Evolutionary conservation across 2,329 filamentous ascomycete genomes (phyloP).

Genomic region (Apiospora marii): DNA sequence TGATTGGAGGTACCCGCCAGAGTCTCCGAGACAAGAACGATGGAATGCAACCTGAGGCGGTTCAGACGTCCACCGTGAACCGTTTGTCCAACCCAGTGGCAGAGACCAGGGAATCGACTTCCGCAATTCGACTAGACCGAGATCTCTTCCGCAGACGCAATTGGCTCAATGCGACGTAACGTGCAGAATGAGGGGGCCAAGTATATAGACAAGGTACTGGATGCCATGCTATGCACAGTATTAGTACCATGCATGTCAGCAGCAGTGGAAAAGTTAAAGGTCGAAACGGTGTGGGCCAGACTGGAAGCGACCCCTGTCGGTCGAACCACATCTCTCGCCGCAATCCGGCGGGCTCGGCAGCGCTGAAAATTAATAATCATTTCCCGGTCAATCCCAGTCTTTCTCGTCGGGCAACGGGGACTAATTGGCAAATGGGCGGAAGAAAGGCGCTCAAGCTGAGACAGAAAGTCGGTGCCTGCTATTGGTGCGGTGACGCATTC

Average conservation of each 20-base stretch:
- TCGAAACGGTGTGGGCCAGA: not conserved
- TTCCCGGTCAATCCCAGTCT: not conserved
- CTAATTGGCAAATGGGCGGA: not conserved
- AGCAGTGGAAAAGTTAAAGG: not conserved
- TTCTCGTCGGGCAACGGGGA: not conserved
- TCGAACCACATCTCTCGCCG: constrained; percentile 14
- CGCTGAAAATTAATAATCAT: not conserved
- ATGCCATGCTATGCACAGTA: constrained; percentile 3
- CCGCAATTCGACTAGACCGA: not conserved
- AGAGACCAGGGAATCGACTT: not conserved
- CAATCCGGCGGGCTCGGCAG: constrained; percentile 10
- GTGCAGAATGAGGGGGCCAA: not conserved
- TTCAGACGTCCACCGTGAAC: not conserved
- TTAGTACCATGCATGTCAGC: constrained; percentile 13
- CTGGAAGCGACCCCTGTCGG: not conserved
- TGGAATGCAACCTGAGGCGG: not conserved
- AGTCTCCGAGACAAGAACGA: not conserved
- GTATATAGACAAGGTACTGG: not conserved
- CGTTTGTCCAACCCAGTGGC: not conserved
- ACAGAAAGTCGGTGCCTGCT: not conserved
- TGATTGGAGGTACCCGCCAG: not conserved
- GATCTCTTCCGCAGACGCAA: not conserved
- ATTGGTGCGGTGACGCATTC: not conserved
- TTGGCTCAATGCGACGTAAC: not conserved
- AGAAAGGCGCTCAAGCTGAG: not conserved